Base-by-base conservation (phyloP, 129 eudicot genomes). In the Pulicaria dysenterica region DNA sequence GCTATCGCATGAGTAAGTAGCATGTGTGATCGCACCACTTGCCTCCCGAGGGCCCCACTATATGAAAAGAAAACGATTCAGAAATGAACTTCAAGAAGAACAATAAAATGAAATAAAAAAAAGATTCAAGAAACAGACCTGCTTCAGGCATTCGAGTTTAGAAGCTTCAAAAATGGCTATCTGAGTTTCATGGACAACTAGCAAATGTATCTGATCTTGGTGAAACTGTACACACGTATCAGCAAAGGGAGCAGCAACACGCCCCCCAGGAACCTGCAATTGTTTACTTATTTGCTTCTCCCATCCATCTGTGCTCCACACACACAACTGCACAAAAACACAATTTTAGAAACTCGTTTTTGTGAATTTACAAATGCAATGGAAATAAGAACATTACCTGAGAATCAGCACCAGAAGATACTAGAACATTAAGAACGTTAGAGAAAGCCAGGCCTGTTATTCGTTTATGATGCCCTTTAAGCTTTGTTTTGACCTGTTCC, bases 351-450 rank as follows among this genome's bases (percentile, higher is more conserved):
- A 13, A 34, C 50, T 68, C 14, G 7, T 16, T 40, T 31, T 47
- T 73, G 50, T 63, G 11, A 74, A 41, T 54, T 53, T 39, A 42
- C 12, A 8, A 24, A 31, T 8, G 36, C 7, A 49, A 50, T 12
- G 71, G 42, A 40, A 8, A 57, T 19, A 16, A 31, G 17, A 8
- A 57, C 13, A 16, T 64, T 67, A 91, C 97, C 90, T 83, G 91
- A 85, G 95, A 81, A 85, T 91, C 97, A 71, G 97, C 95, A 49
- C 91, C 91, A 5, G 97, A 87, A 72, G 97, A 91, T 71, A 88
- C 85, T 62, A 91, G 86, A 72, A 91, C 86, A 80, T 83, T 85
- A 59, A 83, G 89, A 66, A 80, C 81, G 69, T 77, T 83, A 16
- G 97, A 91, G 77, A 87, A 91, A 7, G 97, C 89, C 4, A 91